Evolutionary conservation across 805 yeast genomes (phyloP).

Genomic region (Hanseniaspora valbyensis): DNA sequence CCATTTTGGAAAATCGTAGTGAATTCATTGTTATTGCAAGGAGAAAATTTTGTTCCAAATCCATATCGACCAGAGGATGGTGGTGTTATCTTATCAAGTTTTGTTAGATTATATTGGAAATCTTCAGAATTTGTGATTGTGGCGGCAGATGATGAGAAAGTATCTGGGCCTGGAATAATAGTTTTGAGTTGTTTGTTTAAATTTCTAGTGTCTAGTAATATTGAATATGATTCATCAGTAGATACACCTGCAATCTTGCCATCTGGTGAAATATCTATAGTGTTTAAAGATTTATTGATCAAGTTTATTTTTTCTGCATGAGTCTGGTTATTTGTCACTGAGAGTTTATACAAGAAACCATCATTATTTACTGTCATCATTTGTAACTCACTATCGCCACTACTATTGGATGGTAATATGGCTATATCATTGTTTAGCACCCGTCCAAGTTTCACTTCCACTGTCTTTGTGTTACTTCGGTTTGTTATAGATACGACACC

Average conservation of each 20-base stretch:
- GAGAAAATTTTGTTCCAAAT: slow-evolving; percentile 4
- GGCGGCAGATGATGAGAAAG: too few species aligned
- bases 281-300: background rate
- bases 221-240: background rate
- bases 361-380: background rate
- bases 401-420: background rate
- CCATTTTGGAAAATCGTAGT: slow-evolving; percentile 85
- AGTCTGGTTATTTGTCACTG: background rate
- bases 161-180: background rate
- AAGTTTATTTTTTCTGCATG: background rate
- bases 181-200: background rate
- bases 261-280: background rate
- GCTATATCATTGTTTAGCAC: background rate
- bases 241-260: slow-evolving; percentile 1
- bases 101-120: background rate
- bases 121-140: background rate
- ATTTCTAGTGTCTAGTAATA: background rate
- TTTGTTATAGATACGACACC: background rate
- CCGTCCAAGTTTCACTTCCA: background rate
- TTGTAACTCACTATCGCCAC: background rate
- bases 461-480: background rate
- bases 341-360: background rate
- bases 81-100: background rate
- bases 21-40: slow-evolving; percentile 43
- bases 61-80: background rate